Percentiles rank a stretch among this genome's conserved stretches.
phyloP scores from a whole-genome alignment of 305 asterid genomes.

The Lippia alba region DNA sequence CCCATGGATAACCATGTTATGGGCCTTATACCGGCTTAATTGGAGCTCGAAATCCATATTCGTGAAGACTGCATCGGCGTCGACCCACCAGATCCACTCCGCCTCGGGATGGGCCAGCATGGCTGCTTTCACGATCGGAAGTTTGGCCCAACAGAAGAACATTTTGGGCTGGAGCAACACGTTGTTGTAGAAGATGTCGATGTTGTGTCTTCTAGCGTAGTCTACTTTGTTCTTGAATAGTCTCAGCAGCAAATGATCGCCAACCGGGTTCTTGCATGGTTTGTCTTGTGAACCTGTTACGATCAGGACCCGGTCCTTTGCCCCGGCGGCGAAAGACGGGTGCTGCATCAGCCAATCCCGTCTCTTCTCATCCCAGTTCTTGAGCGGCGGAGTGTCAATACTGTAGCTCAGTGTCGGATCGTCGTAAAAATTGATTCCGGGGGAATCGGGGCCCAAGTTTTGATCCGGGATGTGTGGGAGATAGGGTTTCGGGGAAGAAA shows the following conservation, averaged over 20 bases:
- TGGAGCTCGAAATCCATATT: conserved; percentile 86
- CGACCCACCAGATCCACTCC: conserved; percentile 73
- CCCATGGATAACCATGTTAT: conserved; percentile 73
- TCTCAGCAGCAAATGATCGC: conserved; percentile 70
- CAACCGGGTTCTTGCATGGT: conserved; percentile 79
- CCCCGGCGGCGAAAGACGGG: conserved; percentile 59
- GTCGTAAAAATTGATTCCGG: conserved; percentile 66
- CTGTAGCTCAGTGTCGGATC: conserved; percentile 64
- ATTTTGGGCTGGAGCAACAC: conserved; percentile 63
- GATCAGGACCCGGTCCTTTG: conserved; percentile 54
- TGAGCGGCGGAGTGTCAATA: conserved; percentile 61
- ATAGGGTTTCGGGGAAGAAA: neutral
- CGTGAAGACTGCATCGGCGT: conserved; percentile 84
- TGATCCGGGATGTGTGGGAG: neutral
- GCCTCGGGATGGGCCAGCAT: conserved; percentile 86
- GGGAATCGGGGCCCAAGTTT: conserved; percentile 41
- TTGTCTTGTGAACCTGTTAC: conserved; percentile 78
- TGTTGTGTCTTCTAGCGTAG: conserved; percentile 66
- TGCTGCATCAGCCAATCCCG: conserved; percentile 71
- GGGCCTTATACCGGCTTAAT: conserved; percentile 54
- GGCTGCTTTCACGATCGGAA: conserved; percentile 63
- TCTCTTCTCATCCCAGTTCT: conserved; percentile 79
- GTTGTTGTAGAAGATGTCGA: conserved; percentile 77
- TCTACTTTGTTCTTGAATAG: conserved; percentile 88
- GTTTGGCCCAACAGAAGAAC: conserved; percentile 83